A percentile compares a stretch with the other conserved stretches of the same genome.
Conservation (phyloP, 495 filamentous ascomycete species). For the Lophiotrema nucula region DNA sequence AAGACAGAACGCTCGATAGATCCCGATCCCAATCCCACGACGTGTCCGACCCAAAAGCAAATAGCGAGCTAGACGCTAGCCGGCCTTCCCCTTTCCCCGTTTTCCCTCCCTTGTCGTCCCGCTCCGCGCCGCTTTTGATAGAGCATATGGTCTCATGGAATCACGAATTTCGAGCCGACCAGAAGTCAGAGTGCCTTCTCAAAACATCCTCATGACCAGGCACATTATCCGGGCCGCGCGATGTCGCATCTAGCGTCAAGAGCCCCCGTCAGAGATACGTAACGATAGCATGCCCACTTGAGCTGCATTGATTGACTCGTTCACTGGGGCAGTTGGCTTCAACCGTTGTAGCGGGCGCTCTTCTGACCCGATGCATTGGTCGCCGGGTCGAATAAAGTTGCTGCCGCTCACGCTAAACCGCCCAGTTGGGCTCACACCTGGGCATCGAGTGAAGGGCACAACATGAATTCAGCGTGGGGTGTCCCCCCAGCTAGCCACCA, state of each 20-base stretch:
- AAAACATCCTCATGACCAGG: not conserved
- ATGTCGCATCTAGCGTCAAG: not conserved
- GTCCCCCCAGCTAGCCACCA: not conserved
- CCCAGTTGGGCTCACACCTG: not conserved
- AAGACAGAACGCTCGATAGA: no score
- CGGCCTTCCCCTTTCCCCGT: no score
- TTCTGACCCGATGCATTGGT: conserved; percentile 4
- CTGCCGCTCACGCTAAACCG: not conserved
- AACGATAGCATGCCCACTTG: not conserved
- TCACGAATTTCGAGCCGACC: not conserved
- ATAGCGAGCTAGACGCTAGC: no score
- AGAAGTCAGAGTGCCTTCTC: not conserved
- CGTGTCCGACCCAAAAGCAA: not conserved
- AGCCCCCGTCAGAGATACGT: not conserved
- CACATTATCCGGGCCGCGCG: not conserved
- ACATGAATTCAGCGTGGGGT: not conserved
- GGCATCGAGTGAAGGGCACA: not conserved
- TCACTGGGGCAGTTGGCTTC: not conserved
- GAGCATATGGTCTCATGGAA: not conserved
- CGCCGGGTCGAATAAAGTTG: not conserved
- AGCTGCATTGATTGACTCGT: not conserved
- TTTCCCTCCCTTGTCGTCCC: no score
- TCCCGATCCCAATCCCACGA: no score
- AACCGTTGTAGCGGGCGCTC: not conserved
- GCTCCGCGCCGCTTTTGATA: not conserved